phyloP scores from a whole-genome alignment of 345 rosid genomes.

The Gossypium australe region DNA sequence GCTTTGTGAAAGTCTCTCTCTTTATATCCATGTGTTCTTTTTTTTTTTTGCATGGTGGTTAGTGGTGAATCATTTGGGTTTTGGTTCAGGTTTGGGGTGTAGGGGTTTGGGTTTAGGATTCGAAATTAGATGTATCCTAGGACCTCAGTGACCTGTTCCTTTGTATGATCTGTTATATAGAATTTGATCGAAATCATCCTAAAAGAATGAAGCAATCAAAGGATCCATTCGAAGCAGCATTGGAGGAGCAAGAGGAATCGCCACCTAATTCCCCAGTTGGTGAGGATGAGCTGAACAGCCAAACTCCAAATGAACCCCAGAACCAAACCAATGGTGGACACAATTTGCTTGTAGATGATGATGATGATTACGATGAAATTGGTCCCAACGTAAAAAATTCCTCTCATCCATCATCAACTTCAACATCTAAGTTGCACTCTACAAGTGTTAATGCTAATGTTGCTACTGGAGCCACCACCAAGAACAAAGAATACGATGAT shows the following conservation, averaged over 20 bases:
- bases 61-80: not conserved
- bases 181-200: too few relatives aligned
- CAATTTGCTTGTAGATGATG: not conserved
- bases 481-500: conserved; percentile 56
- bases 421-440: conserved; percentile 11
- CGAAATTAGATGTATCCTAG: too few relatives aligned
- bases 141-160: too few relatives aligned
- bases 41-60: not conserved
- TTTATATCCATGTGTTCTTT: too few relatives aligned
- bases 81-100: too few relatives aligned
- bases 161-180: too few relatives aligned
- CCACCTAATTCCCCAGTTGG: conserved; percentile 58
- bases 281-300: conserved; percentile 32
- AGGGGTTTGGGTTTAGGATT: too few relatives aligned
- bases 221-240: conserved; percentile 90
- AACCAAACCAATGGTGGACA: conserved; percentile 20
- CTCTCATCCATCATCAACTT: conserved; percentile 19
- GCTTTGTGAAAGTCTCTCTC: not conserved
- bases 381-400: conserved; percentile 18
- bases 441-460: not conserved
- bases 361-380: conserved; percentile 24
- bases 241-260: conserved; percentile 66
- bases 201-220: conserved; percentile 65
- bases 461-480: conserved; percentile 7
- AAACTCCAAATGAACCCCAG: conserved; percentile 18